Evolutionary conservation across 495 filamentous ascomycete species (phyloP).

Genomic region (Staphylotrichum longicolle): DNA sequence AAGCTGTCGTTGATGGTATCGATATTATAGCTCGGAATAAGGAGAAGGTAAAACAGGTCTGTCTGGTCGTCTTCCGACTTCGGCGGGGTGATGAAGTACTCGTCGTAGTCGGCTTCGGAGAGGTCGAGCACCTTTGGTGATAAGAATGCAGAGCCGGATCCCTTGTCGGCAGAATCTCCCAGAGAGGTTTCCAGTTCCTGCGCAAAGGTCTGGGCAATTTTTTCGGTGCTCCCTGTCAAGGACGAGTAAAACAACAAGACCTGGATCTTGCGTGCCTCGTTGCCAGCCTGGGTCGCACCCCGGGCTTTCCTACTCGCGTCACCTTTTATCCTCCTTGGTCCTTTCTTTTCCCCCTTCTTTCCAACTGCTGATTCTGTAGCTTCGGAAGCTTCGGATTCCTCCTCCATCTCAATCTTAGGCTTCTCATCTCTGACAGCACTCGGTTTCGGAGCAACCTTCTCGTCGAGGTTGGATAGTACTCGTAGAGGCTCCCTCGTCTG

Average conservation of each 20-base stretch:
- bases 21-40: conserved; percentile 89
- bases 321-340: conserved; percentile 52
- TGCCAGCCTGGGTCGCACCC: conserved; percentile 18
- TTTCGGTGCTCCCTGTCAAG: conserved; percentile 74
- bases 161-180: conserved; percentile 23
- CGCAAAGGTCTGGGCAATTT: conserved; percentile 57
- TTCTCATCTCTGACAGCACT: conserved; percentile 13
- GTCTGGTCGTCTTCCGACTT: conserved; percentile 42
- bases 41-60: conserved; percentile 75
- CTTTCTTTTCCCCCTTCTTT: conserved; percentile 24
- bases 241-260: conserved; percentile 85
- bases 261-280: conserved; percentile 55
- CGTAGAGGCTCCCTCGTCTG: conserved; percentile 24
- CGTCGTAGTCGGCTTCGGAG: conserved; percentile 82
- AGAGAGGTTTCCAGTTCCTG: conserved; percentile 47
- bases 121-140: conserved; percentile 71
- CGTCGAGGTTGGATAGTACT: conserved; percentile 32
- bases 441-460: conserved; percentile 21
- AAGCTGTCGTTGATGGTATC: conserved; percentile 82
- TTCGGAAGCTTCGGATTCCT: conserved; percentile 10
- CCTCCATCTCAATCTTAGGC: conserved; percentile 14
- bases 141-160: conserved; percentile 43
- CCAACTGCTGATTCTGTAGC: conserved; percentile 10
- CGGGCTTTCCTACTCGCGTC: conserved; percentile 38
- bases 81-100: conserved; percentile 72